Base-by-base conservation (phyloP, 441 rosid species). In the Aleurites moluccanus region DNA sequence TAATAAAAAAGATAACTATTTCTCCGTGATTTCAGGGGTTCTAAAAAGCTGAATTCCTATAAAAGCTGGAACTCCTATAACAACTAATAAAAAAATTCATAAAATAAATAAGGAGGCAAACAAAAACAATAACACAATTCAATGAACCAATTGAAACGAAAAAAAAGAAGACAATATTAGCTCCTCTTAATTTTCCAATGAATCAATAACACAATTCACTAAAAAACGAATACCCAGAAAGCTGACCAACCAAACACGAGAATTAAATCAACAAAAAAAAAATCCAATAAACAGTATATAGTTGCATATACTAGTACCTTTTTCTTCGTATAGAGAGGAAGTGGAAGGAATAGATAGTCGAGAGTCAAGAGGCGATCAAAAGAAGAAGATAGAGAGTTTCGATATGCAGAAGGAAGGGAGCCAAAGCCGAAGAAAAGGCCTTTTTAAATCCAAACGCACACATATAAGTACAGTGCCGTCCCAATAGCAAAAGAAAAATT, bases 1-100 rank as follows among this genome's bases (percentile, higher is more conserved):
- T 70, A 30, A 30, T 1, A 30, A 30, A 30, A 30, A 30, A 30
- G 2, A 30, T n/a, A 18, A 59, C 74, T 30, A 73, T 82, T 73
- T 72, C 77, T 59, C 89, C 88, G 81, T 33, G 78, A 85, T 82
- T 83, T 67, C 56, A 83, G 90, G 76, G 78, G 50, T 64, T 73
- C 72, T 64, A 75, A 83, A 35, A 82, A 79, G 82, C 79, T 65
- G 52, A 75, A 64, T 52, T 73, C 74, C 73, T 71, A 16, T 50
- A 21, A 64, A 67, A 69, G 70, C 64, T 53, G n/a, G n/a, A 65
- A 25, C 50, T 49, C 69, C 49, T 33, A 49, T 16, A 50, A 73
- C 66, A 16, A 71, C 2, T 44, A 56, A 18, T 7, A n/a, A 38
- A 20, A 9, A 4, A 42, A 2, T 21, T 15, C 6, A 0, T 10